phyloP scores from a whole-genome alignment of 805 yeast species.

The Wickerhamiella domercqiae region DNA sequence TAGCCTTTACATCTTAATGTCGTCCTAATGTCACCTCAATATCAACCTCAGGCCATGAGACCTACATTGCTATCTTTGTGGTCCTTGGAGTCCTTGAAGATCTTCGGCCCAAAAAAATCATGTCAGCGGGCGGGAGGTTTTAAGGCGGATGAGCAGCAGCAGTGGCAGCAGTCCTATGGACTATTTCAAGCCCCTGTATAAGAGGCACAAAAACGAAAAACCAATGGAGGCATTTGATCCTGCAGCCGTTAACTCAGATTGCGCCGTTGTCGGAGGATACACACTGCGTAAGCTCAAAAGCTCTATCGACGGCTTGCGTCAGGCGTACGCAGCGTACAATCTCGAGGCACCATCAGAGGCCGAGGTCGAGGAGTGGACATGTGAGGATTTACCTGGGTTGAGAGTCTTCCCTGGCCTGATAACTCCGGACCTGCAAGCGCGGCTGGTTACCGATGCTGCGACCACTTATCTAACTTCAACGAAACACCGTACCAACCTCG shows the following conservation, averaged over 20 bases:
- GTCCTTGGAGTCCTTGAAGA: too few relatives aligned
- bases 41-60: too few relatives aligned
- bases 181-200: conserved; percentile 19
- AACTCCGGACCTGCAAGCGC: conserved; percentile 18
- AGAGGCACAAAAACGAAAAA: conserved; percentile 12
- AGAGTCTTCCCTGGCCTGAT: conserved; percentile 17
- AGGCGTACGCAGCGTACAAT: conserved; percentile 6
- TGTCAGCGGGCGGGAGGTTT: too few relatives aligned
- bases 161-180: too few relatives aligned
- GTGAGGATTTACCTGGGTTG: conserved; percentile 25
- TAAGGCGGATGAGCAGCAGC: too few relatives aligned
- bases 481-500: conserved; percentile 25
- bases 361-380: conserved; percentile 8
- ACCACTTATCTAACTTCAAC: conserved; percentile 22
- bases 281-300: not conserved
- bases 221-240: conserved; percentile 12
- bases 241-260: not conserved
- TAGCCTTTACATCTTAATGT: not conserved
- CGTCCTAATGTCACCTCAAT: too few relatives aligned
- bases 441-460: conserved; percentile 20
- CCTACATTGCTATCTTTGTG: too few relatives aligned
- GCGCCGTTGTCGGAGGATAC: conserved; percentile 4
- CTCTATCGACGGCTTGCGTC: not conserved
- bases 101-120: too few relatives aligned
- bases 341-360: conserved; percentile 2